Evolutionary conservation across 345 rosid genomes (phyloP).

Genomic region (Rhizophora mangle): DNA sequence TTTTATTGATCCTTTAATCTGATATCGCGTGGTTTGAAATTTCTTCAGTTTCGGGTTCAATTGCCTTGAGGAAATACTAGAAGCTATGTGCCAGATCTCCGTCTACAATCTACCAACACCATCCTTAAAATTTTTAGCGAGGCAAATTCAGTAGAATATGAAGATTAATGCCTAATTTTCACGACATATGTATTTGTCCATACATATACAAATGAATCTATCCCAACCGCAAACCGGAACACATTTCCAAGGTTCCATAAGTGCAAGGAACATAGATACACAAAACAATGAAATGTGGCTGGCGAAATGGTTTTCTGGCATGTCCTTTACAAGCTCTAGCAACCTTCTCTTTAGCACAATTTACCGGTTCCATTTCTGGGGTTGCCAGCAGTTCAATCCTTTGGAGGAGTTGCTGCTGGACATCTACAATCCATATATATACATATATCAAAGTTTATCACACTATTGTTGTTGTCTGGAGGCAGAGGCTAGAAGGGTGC

Average conservation of each 20-base stretch:
- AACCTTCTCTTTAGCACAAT: background rate
- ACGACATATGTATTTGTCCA: too few relatives aligned
- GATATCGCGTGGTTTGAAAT: too few relatives aligned
- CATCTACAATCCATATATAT: background rate
- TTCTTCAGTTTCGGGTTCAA: too few relatives aligned
- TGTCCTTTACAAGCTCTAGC: background rate
- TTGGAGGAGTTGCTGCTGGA: slow-evolving; percentile 2
- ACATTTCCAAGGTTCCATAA: slow-evolving; percentile 15
- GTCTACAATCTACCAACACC: too few relatives aligned
- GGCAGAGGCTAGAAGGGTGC: too few relatives aligned
- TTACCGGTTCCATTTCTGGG: slow-evolving; percentile 3
- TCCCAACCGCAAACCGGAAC: background rate
- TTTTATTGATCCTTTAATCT: too few relatives aligned
- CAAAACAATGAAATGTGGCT: background rate
- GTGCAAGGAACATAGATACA: slow-evolving; percentile 14
- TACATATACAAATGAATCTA: too few relatives aligned
- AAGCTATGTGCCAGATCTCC: too few relatives aligned
- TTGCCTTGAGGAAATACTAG: too few relatives aligned
- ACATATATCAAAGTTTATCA: background rate
- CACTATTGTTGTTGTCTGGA: background rate
- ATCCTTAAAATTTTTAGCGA: too few relatives aligned
- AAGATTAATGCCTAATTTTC: too few relatives aligned
- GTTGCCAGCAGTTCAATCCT: slow-evolving; percentile 5
- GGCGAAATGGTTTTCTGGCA: slow-evolving; percentile 8
- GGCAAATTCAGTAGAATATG: too few relatives aligned